Base-by-base conservation (phyloP, 2,329 filamentous ascomycete species). In the Stromatinia cepivora region DNA sequence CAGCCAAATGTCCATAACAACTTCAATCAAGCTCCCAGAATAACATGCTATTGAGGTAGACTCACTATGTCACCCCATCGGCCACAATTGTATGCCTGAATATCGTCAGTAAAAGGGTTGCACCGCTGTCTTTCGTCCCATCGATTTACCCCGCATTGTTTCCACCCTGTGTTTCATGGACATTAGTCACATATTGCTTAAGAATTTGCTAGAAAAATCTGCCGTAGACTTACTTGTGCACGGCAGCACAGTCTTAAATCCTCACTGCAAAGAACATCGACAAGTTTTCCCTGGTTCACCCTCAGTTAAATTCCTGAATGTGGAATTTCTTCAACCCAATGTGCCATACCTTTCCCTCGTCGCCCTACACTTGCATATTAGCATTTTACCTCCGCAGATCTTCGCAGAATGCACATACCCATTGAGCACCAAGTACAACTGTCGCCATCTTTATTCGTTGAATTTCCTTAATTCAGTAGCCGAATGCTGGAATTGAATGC, bases 351-450 rank as follows among this genome's bases (percentile, higher is more conserved):
- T 68, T 68, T 56, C 66, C 66, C 39, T 68, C 66, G 20, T 68
- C 66, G 9, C 66, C 66, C 66, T 68, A 46, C n/a, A 52, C 70
- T 66, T 28, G 17, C 20, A 31, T 3, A 42, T 65, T 59, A 69
- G 62, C 45, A 66, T 66, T 64, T 31, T 52, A 53, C 52, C 7
- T 66, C 42, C 39, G 42, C 56, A 48, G 53, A 66, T 39, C n/a
- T 67, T 48, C 46, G 53, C 61, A 63, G 58, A 66, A 50, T 34
- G 31, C 84, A 77, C 86, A 84, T 75, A 85, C 85, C 82, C 84
- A 87, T 78, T 87, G 85, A 73, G 83, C 82, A 69, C 85, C 85
- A 74, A 87, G 81, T 67, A 86, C 82, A 69, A 86, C 81, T 45
- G 84, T 86, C 69, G 84, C 83, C 78, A 70, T 70, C 28, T 68